Base-by-base conservation (phyloP, 257 asterid species). In the Rhazya stricta region DNA sequence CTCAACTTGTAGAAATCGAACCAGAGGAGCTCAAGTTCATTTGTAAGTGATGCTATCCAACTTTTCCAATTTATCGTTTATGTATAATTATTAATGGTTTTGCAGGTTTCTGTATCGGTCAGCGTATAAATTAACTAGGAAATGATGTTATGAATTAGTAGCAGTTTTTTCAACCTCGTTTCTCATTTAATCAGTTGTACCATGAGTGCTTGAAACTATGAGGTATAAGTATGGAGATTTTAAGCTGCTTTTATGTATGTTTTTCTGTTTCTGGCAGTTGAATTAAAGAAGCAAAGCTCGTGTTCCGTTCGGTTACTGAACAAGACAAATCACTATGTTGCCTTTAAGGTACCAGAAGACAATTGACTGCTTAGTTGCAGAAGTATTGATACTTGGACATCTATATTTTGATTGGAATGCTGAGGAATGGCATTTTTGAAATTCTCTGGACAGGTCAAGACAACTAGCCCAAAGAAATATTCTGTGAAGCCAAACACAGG, bases 381-480 rank as follows among this genome's bases (percentile, higher is more conserved):
- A 48, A 23, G 8, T 3, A 51, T 18, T 37, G 21, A 0, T 23
- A 66, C 8, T 62, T 29, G 29, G 27, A 13, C 10, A 7, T 69
- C 53, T 25, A 32, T 46, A 15, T 50, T 48, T 36, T 19, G 32
- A 67, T 75, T n/a, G 69, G 58, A 19, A 46, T 60, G 12, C 45
- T 73, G 63, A 72, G 42, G 18, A 60, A 23, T 53, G 67, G 10
- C 25, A 37, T 50, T 30, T 30, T 43, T 61, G 57, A 39, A 74
- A 30, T 41, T 62, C 23, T 60, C 77, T 78, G 72, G 29, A 34
- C 87, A 86, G 90, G 87, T 86, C 67, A 86, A 86, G 81, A 86
- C 90, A 15, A 86, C 90, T 37, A 84, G 82, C 79, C 88, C 90
- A 21, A 86, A 79, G 78, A 84, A 84, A 74, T 86, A 84, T 36